Conservation (phyloP, 2,329 filamentous ascomycete genomes). For the Fusarium nodosum region DNA sequence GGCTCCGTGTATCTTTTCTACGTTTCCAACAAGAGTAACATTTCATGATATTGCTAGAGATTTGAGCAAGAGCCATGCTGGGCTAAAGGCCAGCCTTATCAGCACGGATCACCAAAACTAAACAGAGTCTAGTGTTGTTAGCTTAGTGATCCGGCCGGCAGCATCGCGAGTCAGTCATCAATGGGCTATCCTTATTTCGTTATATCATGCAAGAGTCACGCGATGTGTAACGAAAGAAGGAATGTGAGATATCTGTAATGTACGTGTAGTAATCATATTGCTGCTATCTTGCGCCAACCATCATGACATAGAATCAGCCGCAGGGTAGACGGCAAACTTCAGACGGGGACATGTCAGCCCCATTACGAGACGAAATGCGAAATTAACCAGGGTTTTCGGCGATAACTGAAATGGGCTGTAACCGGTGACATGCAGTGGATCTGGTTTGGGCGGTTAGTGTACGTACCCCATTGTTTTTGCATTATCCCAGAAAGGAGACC, state of each 20-base stretch:
- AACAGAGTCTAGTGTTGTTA: background rate
- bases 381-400: background rate
- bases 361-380: background rate
- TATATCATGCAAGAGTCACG: background rate
- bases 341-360: background rate
- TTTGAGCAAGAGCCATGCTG: too few species aligned
- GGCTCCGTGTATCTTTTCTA: too few species aligned
- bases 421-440: conserved; percentile 7
- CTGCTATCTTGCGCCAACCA: background rate
- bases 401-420: background rate
- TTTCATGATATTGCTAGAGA: too few species aligned
- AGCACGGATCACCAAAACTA: background rate
- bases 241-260: background rate
- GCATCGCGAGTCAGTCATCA: background rate
- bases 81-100: background rate
- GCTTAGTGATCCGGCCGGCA: background rate
- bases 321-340: background rate
- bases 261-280: background rate
- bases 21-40: background rate
- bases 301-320: too few species aligned
- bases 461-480: background rate
- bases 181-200: background rate
- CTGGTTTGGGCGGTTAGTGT: too few species aligned
- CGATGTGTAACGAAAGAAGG: background rate
- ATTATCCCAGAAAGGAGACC: background rate